phyloP scores from a whole-genome alignment of 192 early-diverging fungal species.

The Phycomyces nitens region DNA sequence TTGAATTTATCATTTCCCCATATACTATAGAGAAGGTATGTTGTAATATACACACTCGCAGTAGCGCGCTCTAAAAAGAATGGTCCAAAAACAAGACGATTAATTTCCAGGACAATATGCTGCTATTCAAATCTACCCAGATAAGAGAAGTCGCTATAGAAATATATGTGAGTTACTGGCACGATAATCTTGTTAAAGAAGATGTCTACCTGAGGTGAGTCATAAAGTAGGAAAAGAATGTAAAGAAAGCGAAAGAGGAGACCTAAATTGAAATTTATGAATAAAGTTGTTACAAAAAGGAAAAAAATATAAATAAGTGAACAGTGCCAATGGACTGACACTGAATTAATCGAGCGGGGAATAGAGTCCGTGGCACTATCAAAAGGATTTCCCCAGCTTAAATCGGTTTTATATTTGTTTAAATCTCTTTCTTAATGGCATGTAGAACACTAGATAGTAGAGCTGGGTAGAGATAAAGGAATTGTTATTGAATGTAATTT shows the following conservation, averaged over 20 bases:
- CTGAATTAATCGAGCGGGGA: too few relatives aligned
- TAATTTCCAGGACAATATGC: not conserved
- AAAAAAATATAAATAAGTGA: not conserved
- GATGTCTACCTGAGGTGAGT: slow-evolving; percentile 24
- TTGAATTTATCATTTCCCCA: slow-evolving; percentile 23
- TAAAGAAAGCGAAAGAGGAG: not conserved
- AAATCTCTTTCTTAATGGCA: too few relatives aligned
- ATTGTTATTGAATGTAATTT: too few relatives aligned
- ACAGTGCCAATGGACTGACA: too few relatives aligned
- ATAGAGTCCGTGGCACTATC: too few relatives aligned
- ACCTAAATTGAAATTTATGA: too few relatives aligned
- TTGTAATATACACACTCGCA: slow-evolving; percentile 3
- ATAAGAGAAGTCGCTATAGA: slow-evolving; percentile 26
- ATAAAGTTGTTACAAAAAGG: not conserved
- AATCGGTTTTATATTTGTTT: too few relatives aligned
- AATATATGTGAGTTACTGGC: not conserved
- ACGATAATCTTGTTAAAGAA: not conserved
- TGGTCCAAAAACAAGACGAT: not conserved
- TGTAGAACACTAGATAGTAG: too few relatives aligned
- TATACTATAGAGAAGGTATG: slow-evolving; percentile 10
- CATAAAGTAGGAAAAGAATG: slow-evolving; percentile 14
- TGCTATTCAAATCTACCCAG: slow-evolving; percentile 18
- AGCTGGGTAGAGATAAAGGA: too few relatives aligned
- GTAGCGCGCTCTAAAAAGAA: slow-evolving; percentile 14
- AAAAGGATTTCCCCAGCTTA: too few relatives aligned